Base-by-base conservation (phyloP, 2,329 filamentous ascomycete genomes). In the Tolypocladium pustulatum region DNA sequence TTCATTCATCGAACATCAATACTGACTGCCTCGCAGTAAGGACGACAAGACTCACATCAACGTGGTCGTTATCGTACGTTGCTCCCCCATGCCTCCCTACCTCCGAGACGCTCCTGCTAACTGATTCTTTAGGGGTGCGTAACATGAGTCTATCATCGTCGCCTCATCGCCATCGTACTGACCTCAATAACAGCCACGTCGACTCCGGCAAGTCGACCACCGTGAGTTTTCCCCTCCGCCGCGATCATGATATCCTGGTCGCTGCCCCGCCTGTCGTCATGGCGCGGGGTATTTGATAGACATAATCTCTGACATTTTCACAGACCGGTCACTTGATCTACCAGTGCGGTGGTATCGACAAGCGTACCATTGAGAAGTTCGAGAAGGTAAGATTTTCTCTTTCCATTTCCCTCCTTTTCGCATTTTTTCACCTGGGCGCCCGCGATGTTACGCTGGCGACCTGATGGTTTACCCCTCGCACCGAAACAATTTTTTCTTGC, bases 331-430 rank as follows among this genome's bases (percentile, higher is more conserved):
- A 93, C 85, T 88, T 99, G 87, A 97, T 99, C 90, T 97, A 97
- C 91, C 93, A 99, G 89, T 97, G 94, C 86, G 94, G 94, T 89
- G 94, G 94, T 91, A 99, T 97, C 77, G 94, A 99, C 90, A 91
- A 93, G 87, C 93, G 94, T 91, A 97, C 93, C 81, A 99, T 99
- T 78, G 94, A 99, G 89, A 99, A 99, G 90, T 99, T 99, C 88
- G 94, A 99, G 92, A 99, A 99, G 91, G 91, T 95, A 81, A 77
- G 86, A 62, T 43, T 61, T 13, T 27, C 17, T 37, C 22, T 46
- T 37, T 36, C n/a, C n/a, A 25, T 41, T 17, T 25, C 27, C 38
- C 43, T 37, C 46, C 30, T 15, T 22, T 17, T 54, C 43, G 32
- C 30, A 41, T 40, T 25, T n/a, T 41, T 30, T 25, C n/a, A 36